Conservation (phyloP, 2,329 filamentous ascomycete species). For the Phialocephala subalpina region DNA sequence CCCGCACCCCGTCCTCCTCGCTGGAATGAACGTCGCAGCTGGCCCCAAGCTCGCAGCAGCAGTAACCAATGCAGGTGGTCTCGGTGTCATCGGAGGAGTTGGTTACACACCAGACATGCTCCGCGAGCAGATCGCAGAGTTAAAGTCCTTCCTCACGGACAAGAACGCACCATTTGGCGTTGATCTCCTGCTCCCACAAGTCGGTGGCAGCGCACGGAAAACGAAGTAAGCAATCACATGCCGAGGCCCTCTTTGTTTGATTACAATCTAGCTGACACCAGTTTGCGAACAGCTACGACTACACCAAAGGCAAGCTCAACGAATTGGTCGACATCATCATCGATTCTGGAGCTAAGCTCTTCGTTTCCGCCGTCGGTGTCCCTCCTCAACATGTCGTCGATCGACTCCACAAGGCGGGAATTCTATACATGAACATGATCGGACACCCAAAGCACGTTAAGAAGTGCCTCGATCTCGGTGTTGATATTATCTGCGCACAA, state of each 20-base stretch:
- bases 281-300: slow-evolving; percentile 80
- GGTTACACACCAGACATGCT: slow-evolving; percentile 98
- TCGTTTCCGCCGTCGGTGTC: slow-evolving; percentile 96
- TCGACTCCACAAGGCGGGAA: slow-evolving; percentile 83
- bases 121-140: slow-evolving; percentile 89
- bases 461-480: slow-evolving; percentile 92
- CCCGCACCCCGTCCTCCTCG: slow-evolving; percentile 93
- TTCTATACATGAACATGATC: slow-evolving; percentile 99
- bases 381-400: slow-evolving; percentile 91
- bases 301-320: slow-evolving; percentile 98
- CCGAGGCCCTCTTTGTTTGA: slow-evolving; percentile 20
- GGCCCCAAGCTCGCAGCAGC: slow-evolving; percentile 96
- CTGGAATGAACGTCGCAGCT: slow-evolving; percentile 99
- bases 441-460: slow-evolving; percentile 98
- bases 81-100: slow-evolving; percentile 95
- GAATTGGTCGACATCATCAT: slow-evolving; percentile 93
- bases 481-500: slow-evolving; percentile 97
- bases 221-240: slow-evolving; percentile 71
- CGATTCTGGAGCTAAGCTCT: slow-evolving; percentile 87
- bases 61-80: slow-evolving; percentile 94
- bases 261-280: slow-evolving; percentile 35
- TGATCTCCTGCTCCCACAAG: slow-evolving; percentile 91
- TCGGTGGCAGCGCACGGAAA: slow-evolving; percentile 92
- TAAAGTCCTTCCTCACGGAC: slow-evolving; percentile 87
- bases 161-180: slow-evolving; percentile 97